Evolutionary conservation across 768 basidiomycete species (phyloP), one percentile per base, ranked within the genome.

Genomic region (Termitomyces sp.): DNA sequence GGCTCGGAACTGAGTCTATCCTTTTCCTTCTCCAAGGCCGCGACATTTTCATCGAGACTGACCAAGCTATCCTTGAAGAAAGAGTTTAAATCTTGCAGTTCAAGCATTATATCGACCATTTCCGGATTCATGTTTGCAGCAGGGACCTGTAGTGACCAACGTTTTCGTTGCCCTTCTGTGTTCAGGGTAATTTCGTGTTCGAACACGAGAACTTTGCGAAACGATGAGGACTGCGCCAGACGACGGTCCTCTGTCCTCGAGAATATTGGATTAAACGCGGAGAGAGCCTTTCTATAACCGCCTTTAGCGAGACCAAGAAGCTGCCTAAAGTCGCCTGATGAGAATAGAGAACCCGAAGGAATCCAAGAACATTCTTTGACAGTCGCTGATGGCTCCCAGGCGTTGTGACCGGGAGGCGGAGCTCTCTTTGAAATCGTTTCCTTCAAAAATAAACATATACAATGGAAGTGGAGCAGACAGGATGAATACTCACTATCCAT

Each of bases 41-140:
- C 42, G 32, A 57, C 58, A 35, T 60, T 55, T 21, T 62, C 46
- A 39, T 66, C 59, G 30, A 57, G 40, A 34, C 63, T 64, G 34
- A 65, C 59, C 19, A 66, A 52, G 25, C 65, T 62, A 27, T 64
- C 66, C 52, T 72, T 70, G 64, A 78, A 76, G 59, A 71, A 77
- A 11, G 72, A 67, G 46, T 73, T 73, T 16, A 78, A 59, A 43
- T 68, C 64, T 47, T 72, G 73, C 45, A 77, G 64, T 39, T 77
- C 73, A 11, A 68, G 66, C 68, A 77, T 69, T 63, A 77, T 74
- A 41, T 73, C 70, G 17, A 69, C 68, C 58, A 75, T 67, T 50
- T 76, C 76, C 8, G 71, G 68, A 55, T 73, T 68, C 71, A 73
- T 74, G 5, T 68, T 53, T 2, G 59, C 64, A 27, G 70, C 64